These are phyloP conservation scores for Ramaria sp. DNA, from an alignment of 768 basidiomycete species.

Conservation along the genomic window DNA sequence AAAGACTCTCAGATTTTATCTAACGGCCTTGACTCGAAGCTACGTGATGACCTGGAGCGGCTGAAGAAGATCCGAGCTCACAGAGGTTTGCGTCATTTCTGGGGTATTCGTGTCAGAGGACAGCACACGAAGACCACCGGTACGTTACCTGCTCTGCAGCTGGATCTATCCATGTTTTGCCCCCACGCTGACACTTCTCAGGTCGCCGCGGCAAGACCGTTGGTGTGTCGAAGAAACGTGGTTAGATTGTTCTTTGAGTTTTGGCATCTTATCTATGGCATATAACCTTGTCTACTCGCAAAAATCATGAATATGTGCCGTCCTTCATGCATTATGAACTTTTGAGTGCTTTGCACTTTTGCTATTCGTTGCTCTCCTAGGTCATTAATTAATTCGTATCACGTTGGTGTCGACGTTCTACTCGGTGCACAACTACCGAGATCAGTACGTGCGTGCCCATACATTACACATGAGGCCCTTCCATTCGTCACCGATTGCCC, in stretches of 20 bases:
- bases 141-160: constrained; percentile 24
- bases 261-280: neutral
- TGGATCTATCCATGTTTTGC: neutral
- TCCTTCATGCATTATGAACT: too few species aligned
- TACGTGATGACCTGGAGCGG: constrained; percentile 96
- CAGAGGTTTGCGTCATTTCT: constrained; percentile 85
- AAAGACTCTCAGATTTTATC: constrained; percentile 95
- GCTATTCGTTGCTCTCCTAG: too few species aligned
- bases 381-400: too few species aligned
- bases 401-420: too few species aligned
- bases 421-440: too few species aligned
- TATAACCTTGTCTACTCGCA: neutral
- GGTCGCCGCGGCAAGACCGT: constrained; percentile 94
- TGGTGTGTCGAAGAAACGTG: constrained; percentile 89
- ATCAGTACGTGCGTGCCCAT: too few species aligned
- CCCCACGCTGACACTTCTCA: constrained; percentile 18
- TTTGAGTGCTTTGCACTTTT: too few species aligned
- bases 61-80: constrained; percentile 99
- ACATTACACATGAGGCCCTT: too few species aligned
- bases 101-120: constrained; percentile 92
- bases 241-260: constrained; percentile 22
- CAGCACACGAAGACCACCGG: constrained; percentile 99
- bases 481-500: too few species aligned
- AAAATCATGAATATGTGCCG: too few species aligned
- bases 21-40: constrained; percentile 93